Percentiles rank a stretch among this genome's conserved stretches.
phyloP scores from a whole-genome alignment of 208 protist species.

The Trichomonas vaginalis region DNA sequence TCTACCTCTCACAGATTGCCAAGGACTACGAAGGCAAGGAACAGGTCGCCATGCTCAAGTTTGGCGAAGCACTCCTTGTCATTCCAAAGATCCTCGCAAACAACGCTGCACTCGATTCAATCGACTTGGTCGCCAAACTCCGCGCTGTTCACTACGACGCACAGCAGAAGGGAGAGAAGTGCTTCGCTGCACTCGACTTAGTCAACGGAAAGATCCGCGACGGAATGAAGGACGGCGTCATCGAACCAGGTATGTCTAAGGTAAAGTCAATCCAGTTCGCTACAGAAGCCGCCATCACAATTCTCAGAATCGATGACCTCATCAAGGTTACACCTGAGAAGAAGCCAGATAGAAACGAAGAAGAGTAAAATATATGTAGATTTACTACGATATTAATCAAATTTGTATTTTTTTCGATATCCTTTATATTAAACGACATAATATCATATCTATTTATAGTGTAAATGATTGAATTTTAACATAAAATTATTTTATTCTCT shows the following conservation, averaged over 20 bases:
- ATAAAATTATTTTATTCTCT: too few relatives aligned
- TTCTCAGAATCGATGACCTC: slow-evolving; percentile 97
- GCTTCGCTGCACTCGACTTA: slow-evolving; percentile 27
- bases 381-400: too few relatives aligned
- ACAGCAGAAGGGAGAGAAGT: slow-evolving; percentile 48
- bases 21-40: slow-evolving; percentile 77
- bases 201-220: slow-evolving; percentile 72
- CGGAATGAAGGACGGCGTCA: slow-evolving; percentile 83
- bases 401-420: too few relatives aligned
- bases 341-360: neutral
- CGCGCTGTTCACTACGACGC: slow-evolving; percentile 73
- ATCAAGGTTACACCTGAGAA: slow-evolving; percentile 75
- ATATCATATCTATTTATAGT: too few relatives aligned
- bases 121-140: slow-evolving; percentile 88
- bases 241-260: slow-evolving; percentile 96
- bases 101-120: slow-evolving; percentile 87
- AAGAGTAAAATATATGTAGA: neutral
- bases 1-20: slow-evolving; percentile 93
- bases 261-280: slow-evolving; percentile 96
- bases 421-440: too few relatives aligned
- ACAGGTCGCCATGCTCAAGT: slow-evolving; percentile 92
- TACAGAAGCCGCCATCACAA: slow-evolving; percentile 96
- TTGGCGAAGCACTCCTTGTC: slow-evolving; percentile 62
- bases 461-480: too few relatives aligned
- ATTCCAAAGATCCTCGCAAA: slow-evolving; percentile 34